phyloP scores from a whole-genome alignment of 352 stramenopile genomes.

The Pythium grandisporangium region DNA sequence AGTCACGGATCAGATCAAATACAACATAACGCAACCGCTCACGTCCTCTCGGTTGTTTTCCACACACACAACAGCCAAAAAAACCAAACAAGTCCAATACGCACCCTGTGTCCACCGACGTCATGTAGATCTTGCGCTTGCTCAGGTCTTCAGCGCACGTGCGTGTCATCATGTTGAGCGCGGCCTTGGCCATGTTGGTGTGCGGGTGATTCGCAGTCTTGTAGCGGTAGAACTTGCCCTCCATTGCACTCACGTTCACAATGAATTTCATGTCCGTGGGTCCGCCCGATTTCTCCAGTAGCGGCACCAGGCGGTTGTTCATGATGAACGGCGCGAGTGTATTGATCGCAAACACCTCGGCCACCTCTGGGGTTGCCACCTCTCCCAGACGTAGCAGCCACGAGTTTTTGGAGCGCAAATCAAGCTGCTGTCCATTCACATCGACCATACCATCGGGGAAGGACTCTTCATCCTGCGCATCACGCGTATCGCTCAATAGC shows the following conservation, averaged over 20 bases:
- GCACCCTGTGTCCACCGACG: slow-evolving; percentile 94
- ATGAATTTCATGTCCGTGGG: slow-evolving; percentile 84
- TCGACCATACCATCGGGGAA: slow-evolving; percentile 84
- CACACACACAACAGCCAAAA: not conserved
- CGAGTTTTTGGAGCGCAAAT: slow-evolving; percentile 91
- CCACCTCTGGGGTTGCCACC: slow-evolving; percentile 80
- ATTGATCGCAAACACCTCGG: slow-evolving; percentile 92
- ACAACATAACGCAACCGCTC: not conserved
- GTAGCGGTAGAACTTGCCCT: slow-evolving; percentile 97
- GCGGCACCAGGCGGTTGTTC: slow-evolving; percentile 88
- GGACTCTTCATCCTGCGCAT: slow-evolving; percentile 37
- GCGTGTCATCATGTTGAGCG: slow-evolving; percentile 98
- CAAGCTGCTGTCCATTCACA: slow-evolving; percentile 95
- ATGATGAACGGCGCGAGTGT: slow-evolving; percentile 96
- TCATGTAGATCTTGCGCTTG: slow-evolving; percentile 95
- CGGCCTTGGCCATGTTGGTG: slow-evolving; percentile 98
- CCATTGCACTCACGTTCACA: slow-evolving; percentile 97
- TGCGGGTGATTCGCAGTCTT: slow-evolving; percentile 97
- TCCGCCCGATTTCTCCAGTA: slow-evolving; percentile 61
- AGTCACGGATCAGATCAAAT: too few relatives aligned
- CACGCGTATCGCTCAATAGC: slow-evolving; percentile 61
- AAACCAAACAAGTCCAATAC: slow-evolving; percentile 6
- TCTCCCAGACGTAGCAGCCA: slow-evolving; percentile 95
- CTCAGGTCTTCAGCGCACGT: slow-evolving; percentile 93
- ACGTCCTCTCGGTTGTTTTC: not conserved